Conservation (phyloP, 2,329 filamentous ascomycete genomes). For the Colletotrichum sp. region DNA sequence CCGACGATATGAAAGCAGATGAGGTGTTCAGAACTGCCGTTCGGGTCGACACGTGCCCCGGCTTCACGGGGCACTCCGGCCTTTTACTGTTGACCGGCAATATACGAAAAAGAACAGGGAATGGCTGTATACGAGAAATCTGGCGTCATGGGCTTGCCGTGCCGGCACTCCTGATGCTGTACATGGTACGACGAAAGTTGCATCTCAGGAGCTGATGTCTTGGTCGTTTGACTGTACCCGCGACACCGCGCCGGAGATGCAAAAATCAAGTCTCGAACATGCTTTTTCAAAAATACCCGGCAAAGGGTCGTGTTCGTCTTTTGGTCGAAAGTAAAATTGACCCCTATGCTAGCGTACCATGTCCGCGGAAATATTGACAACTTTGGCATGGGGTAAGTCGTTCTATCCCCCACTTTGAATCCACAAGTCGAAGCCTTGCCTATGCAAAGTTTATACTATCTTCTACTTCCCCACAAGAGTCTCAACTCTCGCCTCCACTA, state of each 20-base stretch:
- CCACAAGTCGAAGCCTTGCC: background rate
- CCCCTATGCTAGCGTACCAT: background rate
- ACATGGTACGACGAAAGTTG: background rate
- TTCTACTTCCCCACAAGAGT: background rate
- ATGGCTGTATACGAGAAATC: background rate
- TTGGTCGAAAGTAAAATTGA: background rate
- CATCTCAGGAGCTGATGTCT: background rate
- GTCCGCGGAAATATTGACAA: background rate
- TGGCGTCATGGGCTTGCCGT: background rate
- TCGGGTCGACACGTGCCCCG: background rate
- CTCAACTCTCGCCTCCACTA: background rate
- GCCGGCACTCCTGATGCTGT: background rate
- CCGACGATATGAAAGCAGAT: background rate
- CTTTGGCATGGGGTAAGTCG: background rate
- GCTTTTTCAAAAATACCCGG: background rate
- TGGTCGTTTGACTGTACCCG: background rate
- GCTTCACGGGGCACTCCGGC: background rate
- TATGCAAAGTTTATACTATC: background rate
- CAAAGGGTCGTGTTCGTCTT: background rate
- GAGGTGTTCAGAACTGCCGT: background rate
- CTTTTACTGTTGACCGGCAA: background rate
- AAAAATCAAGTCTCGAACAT: background rate
- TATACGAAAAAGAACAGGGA: background rate
- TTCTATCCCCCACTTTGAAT: background rate
- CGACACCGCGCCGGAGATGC: background rate